Evolutionary conservation across 2,329 filamentous ascomycete genomes (phyloP), one percentile per base, ranked within the genome.

Genomic region (Berkeleyomyces basicola): DNA sequence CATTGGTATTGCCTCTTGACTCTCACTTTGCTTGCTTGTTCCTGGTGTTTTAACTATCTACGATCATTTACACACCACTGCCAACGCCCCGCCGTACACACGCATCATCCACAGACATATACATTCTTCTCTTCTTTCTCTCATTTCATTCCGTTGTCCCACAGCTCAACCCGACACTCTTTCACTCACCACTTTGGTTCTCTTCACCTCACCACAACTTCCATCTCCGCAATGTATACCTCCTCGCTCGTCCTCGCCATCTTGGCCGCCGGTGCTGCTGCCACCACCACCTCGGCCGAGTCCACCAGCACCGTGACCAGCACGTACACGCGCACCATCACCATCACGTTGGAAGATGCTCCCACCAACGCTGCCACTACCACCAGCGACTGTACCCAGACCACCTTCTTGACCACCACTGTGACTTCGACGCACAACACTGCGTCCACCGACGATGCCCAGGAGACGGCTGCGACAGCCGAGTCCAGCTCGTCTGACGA

Each of bases 231-330:
- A 5, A 62, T 62, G 60, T 16, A 62, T 16, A 16, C 60, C 51
- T 44, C 40, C 47, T 7, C 58, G 7, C 37, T 58, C 23, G n/a
- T 36, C 40, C 16, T 46, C 23, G 11, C 51, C 49, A 33, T 31
- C 7, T 40, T 61, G 39, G 49, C 58, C 39, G 36, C 55, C 49
- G 42, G 51, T 7, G 40, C 36, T 51, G 36, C 40, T 7, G 39
- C 40, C 31, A 40, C 37, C 23, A 16, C 61, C 4, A 11, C 58
- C 9, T 51, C 43, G 3, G 51, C 11, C 49, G 49, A 61, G 11
- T 37, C 58, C 7, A 61, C 58, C 23, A 60, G 46, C 39, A 61
- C 62, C 31, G 7, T 60, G 39, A 63, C 62, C 39, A 55, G 57
- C 31, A 63, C 62, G 16, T 37, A 42, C 10, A 63, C 62, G 3